Conservation (phyloP, 768 basidiomycete species). For the Mycena haematopus region DNA sequence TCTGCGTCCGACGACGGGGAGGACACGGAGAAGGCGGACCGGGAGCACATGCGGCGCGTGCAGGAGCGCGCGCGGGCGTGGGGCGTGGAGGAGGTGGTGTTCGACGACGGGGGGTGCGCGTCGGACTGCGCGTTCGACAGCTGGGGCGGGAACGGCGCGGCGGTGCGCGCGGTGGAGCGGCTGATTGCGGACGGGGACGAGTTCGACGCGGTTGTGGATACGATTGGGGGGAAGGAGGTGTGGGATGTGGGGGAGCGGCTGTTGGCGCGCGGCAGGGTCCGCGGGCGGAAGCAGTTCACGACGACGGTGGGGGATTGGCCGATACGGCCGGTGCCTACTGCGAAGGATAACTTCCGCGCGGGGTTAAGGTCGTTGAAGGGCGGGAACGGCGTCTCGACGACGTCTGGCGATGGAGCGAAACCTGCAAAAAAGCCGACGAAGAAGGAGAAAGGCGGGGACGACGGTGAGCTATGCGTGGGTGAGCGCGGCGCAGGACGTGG, state of each 20-base stretch:
- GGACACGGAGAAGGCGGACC: no score
- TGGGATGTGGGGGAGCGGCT: constrained; percentile 78
- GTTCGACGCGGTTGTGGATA: constrained; percentile 86
- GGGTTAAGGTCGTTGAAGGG: constrained; percentile 64
- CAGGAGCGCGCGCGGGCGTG: constrained; percentile 65
- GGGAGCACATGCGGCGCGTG: constrained; percentile 49
- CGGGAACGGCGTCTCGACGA: no score
- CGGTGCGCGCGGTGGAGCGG: constrained; percentile 57
- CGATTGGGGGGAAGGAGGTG: constrained; percentile 78
- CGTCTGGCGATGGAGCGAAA: background rate
- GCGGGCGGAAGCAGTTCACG: constrained; percentile 64
- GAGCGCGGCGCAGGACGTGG: constrained; percentile 79
- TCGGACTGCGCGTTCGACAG: constrained; percentile 34
- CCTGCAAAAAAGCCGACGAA: constrained; percentile 28
- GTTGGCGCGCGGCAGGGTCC: constrained; percentile 45
- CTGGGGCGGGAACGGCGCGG: constrained; percentile 49
- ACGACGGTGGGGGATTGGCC: constrained; percentile 80
- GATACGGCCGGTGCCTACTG: constrained; percentile 67
- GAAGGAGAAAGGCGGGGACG: constrained; percentile 31
- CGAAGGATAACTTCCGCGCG: constrained; percentile 75
- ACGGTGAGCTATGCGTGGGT: constrained; percentile 83
- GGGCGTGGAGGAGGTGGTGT: constrained; percentile 82
- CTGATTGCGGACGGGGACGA: constrained; percentile 58
- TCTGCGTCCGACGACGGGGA: constrained; percentile 34
- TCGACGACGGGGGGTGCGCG: constrained; percentile 56